A percentile compares a stretch with the other conserved stretches of the same genome.
Conservation (phyloP, 106 monocot genomes). For the Narthecium ossifragum region DNA sequence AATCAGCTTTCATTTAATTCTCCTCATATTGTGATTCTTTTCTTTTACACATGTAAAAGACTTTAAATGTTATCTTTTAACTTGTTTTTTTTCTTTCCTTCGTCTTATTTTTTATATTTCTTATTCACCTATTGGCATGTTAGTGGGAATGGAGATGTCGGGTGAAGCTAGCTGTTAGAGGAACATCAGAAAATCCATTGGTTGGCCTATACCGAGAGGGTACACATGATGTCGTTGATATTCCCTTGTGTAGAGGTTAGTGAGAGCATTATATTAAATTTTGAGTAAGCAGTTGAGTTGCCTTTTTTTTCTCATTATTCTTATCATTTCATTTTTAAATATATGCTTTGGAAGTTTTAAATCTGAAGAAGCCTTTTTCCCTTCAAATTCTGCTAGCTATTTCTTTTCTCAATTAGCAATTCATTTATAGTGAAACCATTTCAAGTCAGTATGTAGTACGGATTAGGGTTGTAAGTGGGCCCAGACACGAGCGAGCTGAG, state of each 20-base stretch:
- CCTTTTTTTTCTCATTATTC: background rate
- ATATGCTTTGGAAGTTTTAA: background rate
- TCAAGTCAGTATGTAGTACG: background rate
- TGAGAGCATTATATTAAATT: background rate
- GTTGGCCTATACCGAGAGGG: conserved; percentile 90
- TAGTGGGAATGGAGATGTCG: conserved; percentile 95
- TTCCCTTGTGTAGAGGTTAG: conserved; percentile 86
- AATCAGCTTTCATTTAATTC: too few relatives aligned
- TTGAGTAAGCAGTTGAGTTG: background rate
- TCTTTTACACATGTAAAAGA: too few relatives aligned
- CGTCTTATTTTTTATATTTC: background rate
- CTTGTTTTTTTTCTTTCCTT: background rate
- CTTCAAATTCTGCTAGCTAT: background rate
- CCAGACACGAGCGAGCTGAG: too few relatives aligned
- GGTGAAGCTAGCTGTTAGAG: conserved; percentile 88
- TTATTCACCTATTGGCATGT: conserved; percentile 2
- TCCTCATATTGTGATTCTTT: too few relatives aligned
- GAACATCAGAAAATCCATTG: conserved; percentile 59
- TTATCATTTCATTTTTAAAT: background rate
- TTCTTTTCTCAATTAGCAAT: background rate
- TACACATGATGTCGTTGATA: conserved; percentile 85
- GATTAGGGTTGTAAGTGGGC: background rate
- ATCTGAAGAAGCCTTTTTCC: too few relatives aligned
- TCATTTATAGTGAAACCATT: background rate
- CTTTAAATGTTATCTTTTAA: too few relatives aligned